Percentiles rank a stretch among this genome's conserved stretches.
Conservation (phyloP, 352 stramenopile species). For the Globisporangium rhizosaccharum region DNA sequence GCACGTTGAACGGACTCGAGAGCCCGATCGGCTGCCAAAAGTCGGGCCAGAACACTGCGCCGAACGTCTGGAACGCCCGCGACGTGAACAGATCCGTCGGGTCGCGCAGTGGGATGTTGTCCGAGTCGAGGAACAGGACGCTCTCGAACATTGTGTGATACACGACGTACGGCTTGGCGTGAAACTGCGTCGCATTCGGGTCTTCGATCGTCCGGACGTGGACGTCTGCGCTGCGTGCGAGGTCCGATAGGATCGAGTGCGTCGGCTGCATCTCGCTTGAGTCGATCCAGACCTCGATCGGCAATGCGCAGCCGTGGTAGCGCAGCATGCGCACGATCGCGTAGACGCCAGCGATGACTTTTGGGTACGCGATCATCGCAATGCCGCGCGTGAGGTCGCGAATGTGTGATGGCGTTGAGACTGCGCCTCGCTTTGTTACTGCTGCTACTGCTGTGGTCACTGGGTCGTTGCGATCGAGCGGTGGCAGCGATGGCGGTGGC, state of each 20-base stretch:
- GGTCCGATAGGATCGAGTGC: conserved; percentile 12
- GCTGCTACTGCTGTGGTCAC: too few relatives aligned
- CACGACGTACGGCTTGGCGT: conserved; percentile 23
- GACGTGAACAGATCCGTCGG: conserved; percentile 25
- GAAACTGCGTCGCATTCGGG: conserved; percentile 13
- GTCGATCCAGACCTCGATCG: conserved; percentile 25
- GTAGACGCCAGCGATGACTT: conserved; percentile 23
- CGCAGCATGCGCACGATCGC: conserved; percentile 22
- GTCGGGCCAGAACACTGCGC: conserved; percentile 31
- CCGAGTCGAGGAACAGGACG: conserved; percentile 27
- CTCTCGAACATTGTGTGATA: conserved; percentile 18
- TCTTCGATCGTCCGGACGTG: conserved; percentile 22
- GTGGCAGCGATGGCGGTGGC: conserved; percentile 3
- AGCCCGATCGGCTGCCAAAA: conserved; percentile 22
- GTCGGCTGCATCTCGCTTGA: conserved; percentile 19
- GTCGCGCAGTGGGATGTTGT: conserved; percentile 25
- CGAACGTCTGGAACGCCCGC: conserved; percentile 15
- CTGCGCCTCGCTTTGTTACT: too few relatives aligned
- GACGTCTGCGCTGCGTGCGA: conserved; percentile 8
- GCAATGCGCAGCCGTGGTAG: conserved; percentile 15
- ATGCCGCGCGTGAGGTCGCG: conserved; percentile 7
- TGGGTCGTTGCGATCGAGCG: background rate
- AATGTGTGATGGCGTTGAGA: background rate
- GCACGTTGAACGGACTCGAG: conserved; percentile 25
- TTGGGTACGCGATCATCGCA: conserved; percentile 23